A percentile compares a stretch with the other conserved stretches of the same genome.
Evolutionary conservation across 2,329 filamentous ascomycete genomes (phyloP).

Genomic region (Blastomyces percursus): DNA sequence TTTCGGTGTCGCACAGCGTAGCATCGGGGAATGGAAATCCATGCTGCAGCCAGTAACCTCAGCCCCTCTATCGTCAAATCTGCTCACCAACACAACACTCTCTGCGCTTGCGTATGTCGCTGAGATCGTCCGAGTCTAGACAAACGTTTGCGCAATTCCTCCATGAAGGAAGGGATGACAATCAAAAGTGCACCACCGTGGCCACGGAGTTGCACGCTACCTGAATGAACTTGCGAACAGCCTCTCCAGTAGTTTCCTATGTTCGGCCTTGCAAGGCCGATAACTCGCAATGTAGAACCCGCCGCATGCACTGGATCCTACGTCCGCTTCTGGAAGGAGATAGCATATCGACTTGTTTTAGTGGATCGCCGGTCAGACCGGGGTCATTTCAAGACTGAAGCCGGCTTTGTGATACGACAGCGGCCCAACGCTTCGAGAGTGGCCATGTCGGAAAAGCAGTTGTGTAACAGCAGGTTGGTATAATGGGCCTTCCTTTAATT

Average conservation of each 20-base stretch:
- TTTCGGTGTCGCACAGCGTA: slow-evolving; percentile 1
- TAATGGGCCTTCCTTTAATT: not conserved
- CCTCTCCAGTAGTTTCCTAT: not conserved
- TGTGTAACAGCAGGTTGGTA: not conserved
- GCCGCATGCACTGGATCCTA: not conserved
- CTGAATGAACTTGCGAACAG: not conserved
- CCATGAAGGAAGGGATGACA: not conserved
- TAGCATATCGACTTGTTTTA: not conserved
- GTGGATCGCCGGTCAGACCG: not conserved
- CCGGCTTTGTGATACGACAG: not conserved
- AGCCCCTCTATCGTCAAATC: not conserved
- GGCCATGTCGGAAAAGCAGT: not conserved
- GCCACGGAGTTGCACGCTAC: not conserved
- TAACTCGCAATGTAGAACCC: not conserved
- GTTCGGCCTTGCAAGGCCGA: not conserved
- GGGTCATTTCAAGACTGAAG: not conserved
- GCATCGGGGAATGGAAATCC: not conserved
- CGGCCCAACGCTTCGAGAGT: not conserved
- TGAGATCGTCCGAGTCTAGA: not conserved
- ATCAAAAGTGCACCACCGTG: not conserved
- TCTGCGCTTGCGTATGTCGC: not conserved
- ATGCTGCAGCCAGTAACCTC: not conserved
- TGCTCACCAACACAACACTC: not conserved
- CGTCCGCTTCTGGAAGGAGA: not conserved
- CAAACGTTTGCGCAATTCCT: not conserved